Evolutionary conservation across 192 early-diverging fungal species (phyloP), one percentile per base, ranked within the genome.

Genomic region (Coemansia brasiliensis): DNA sequence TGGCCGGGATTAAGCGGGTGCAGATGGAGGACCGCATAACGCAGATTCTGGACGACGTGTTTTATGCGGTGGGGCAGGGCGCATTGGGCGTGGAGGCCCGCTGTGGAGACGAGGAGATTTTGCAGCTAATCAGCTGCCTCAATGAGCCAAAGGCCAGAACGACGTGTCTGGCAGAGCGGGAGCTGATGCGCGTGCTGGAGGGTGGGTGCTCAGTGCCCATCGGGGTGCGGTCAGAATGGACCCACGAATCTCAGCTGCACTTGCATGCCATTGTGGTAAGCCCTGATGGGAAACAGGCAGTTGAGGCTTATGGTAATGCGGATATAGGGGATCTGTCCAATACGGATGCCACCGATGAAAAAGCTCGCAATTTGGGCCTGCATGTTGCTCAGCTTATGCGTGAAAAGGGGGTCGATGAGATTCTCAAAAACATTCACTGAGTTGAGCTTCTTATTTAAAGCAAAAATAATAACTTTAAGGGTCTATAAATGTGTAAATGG

Each of bases 121-220:
- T 71, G 13, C 51, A 57, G 20, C 24, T 93, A 17, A 63, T 59
- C 3, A 13, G 6, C 2, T 69, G 79, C 13, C 83, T 98, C 16
- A 83, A 90, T 35, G 85, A 94, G 57, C 16, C 59, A 35, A 69
- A 68, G 5, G 86, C 92, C 0, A 67, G 85, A 26, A 49, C 94
- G 20, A 65, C 83, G 40, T 94, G 92, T 53, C 65, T 82, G 32
- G 87, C 90, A 9, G 94, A 98, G 66, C 91, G 94, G 12, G 76
- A 86, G 32, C 82, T 95, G 60, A 94, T 96, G 93, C 83, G 88
- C 21, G 81, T 70, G 26, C 73, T 98, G 20, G 93, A 98, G 78
- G 96, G 96, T 35, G 96, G 96, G 3, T 98, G 96, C 80, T 90
- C 85, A 46, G 94, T 98, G 41, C 94, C 96, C 4, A 87, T 97